Percentiles rank a stretch among this genome's conserved stretches.
phyloP scores from a whole-genome alignment of 257 asterid genomes.

The Ophiorrhiza pumila region DNA sequence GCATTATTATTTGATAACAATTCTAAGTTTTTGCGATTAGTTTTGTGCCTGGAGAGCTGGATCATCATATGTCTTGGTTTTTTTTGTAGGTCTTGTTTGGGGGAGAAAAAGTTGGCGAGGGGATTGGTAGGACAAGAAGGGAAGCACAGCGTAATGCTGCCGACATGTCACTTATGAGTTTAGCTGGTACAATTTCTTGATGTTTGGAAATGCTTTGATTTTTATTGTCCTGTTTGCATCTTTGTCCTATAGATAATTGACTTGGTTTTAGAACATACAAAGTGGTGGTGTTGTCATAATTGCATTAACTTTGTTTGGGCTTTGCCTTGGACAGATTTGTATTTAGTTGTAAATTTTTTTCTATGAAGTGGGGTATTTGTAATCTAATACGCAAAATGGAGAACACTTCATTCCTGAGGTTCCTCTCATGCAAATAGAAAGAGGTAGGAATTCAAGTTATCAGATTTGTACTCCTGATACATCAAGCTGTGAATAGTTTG shows the following conservation, averaged over 20 bases:
- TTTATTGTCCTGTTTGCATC: neutral
- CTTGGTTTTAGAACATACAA: neutral
- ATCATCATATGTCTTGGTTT: conserved; percentile 21
- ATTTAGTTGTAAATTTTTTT: neutral
- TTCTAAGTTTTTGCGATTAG: neutral
- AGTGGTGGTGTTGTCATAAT: neutral
- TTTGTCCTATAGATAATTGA: neutral
- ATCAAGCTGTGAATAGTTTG: neutral
- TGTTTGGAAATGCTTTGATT: conserved; percentile 11
- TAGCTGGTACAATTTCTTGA: conserved; percentile 62
- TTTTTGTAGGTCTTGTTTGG: conserved; percentile 72
- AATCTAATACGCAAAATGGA: neutral
- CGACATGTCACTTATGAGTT: conserved; percentile 66
- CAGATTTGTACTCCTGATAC: neutral
- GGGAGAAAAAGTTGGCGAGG: conserved; percentile 86
- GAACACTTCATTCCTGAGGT: neutral
- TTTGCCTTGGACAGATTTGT: neutral
- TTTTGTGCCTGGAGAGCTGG: conserved; percentile 6
- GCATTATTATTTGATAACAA: neutral
- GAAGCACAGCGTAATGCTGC: conserved; percentile 85
- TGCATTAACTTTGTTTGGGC: neutral
- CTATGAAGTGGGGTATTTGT: neutral
- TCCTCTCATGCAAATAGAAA: neutral
- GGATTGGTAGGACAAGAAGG: conserved; percentile 83
- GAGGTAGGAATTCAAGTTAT: neutral